Evolutionary conservation across 129 eudicot genomes (phyloP).

Genomic region (Flaveria sonorensis): DNA sequence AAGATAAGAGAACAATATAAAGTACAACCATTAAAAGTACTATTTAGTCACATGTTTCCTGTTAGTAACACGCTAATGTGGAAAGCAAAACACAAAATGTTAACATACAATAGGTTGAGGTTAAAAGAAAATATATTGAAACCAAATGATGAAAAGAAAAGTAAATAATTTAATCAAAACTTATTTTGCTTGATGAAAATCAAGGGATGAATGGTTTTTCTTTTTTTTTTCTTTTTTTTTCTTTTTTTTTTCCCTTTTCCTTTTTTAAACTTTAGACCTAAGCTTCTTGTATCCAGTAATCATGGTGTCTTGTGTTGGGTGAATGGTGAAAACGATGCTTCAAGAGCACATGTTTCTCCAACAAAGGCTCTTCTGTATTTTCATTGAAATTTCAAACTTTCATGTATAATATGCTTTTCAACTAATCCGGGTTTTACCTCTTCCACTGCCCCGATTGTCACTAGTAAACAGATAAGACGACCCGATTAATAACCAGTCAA

Average conservation of each 20-base stretch:
- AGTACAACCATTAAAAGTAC: too few relatives aligned
- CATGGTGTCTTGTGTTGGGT: constrained; percentile 42
- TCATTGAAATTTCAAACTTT: background rate
- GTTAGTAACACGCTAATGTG: too few relatives aligned
- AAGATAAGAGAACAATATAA: too few relatives aligned
- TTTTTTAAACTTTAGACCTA: constrained; percentile 27
- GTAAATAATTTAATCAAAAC: background rate
- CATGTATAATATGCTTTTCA: too few relatives aligned
- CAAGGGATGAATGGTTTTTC: background rate
- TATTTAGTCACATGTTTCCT: too few relatives aligned
- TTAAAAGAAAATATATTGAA: constrained; percentile 14
- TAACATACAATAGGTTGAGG: too few relatives aligned
- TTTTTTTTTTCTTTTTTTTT: background rate
- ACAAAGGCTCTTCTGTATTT: constrained; percentile 20
- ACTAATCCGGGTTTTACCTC: too few relatives aligned
- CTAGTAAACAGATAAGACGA: too few relatives aligned
- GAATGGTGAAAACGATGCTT: constrained; percentile 41
- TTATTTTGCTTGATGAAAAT: constrained; percentile 19
- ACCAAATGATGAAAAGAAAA: constrained; percentile 25
- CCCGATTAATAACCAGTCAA: too few relatives aligned
- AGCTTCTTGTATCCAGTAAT: constrained; percentile 37
- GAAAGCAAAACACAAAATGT: too few relatives aligned
- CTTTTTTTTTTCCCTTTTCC: too few relatives aligned
- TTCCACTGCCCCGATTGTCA: too few relatives aligned
- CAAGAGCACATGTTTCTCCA: constrained; percentile 30